Evolutionary conservation across 495 filamentous ascomycete genomes (phyloP).

Genomic region (Penicillium malachiteum): DNA sequence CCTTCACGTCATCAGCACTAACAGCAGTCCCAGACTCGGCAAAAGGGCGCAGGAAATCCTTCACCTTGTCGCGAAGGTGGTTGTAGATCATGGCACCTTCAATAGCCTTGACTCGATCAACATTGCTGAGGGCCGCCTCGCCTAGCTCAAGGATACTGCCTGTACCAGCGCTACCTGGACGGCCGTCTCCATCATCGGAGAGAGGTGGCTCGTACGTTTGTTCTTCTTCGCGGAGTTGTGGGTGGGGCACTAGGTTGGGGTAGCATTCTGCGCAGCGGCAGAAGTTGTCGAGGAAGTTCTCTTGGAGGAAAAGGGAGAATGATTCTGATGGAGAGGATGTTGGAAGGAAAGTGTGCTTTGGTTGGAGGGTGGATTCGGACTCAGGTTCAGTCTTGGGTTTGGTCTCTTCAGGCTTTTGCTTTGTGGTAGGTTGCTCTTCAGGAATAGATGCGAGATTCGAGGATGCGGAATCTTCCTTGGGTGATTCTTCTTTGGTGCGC

Average conservation of each 20-base stretch:
- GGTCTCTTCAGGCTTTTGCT: not conserved
- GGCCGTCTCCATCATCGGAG: constrained; percentile 54
- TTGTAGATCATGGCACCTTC: constrained; percentile 98
- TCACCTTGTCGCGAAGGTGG: constrained; percentile 89
- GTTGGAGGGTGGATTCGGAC: constrained; percentile 15
- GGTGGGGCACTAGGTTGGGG: constrained; percentile 64
- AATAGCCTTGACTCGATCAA: constrained; percentile 89
- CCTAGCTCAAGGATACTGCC: constrained; percentile 84
- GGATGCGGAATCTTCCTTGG: not conserved
- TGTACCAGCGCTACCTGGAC: constrained; percentile 56
- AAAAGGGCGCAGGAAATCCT: constrained; percentile 87
- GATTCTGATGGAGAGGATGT: constrained; percentile 44
- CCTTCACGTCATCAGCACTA: constrained; percentile 91
- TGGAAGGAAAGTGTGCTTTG: constrained; percentile 48
- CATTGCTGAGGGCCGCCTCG: constrained; percentile 81
- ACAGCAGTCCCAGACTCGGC: constrained; percentile 85
- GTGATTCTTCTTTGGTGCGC: constrained; percentile 50
- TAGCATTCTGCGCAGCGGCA: constrained; percentile 83
- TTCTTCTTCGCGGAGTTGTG: constrained; percentile 88
- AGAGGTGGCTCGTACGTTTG: constrained; percentile 87
- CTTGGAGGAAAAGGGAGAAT: constrained; percentile 78
- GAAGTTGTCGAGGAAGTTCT: constrained; percentile 69
- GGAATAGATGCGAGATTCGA: constrained; percentile 22
- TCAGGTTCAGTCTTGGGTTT: constrained; percentile 1
- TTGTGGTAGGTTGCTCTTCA: constrained; percentile 11